Evolutionary conservation across 2,329 filamentous ascomycete genomes (phyloP).

Genomic region (Cladosporium sp.): DNA sequence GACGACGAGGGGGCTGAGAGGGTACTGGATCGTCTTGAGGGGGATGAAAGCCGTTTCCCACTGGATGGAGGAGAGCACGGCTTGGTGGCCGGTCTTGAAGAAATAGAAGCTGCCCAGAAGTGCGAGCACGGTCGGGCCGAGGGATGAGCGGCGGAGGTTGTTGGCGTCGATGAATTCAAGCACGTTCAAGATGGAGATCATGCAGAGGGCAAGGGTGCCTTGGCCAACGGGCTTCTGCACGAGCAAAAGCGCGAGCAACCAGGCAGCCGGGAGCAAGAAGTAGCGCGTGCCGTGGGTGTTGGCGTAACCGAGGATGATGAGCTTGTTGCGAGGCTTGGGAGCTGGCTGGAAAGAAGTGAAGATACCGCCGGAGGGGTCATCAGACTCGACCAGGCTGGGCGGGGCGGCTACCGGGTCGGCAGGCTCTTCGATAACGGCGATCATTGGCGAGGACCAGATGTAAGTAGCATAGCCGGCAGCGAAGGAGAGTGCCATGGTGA

Average conservation of each 20-base stretch:
- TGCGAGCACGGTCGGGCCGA: conserved; percentile 79
- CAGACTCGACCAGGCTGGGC: conserved; percentile 23
- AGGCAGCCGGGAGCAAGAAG: conserved; percentile 75
- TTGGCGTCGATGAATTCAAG: conserved; percentile 62
- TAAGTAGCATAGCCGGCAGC: conserved; percentile 85
- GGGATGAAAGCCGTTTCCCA: conserved; percentile 97
- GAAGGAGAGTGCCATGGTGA: conserved; percentile 73
- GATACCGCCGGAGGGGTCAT: conserved; percentile 27
- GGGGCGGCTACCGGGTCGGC: conserved; percentile 21
- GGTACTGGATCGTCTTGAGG: conserved; percentile 76
- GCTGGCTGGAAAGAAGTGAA: conserved; percentile 34
- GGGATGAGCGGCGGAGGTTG: conserved; percentile 59
- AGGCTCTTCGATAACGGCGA: conserved; percentile 57
- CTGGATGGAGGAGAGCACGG: conserved; percentile 79
- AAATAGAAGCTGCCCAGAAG: conserved; percentile 91
- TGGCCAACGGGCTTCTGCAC: conserved; percentile 94
- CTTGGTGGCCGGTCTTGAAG: conserved; percentile 98
- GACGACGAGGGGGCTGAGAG: conserved; percentile 81
- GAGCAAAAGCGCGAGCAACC: conserved; percentile 71
- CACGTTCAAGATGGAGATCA: conserved; percentile 83
- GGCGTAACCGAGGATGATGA: conserved; percentile 78
- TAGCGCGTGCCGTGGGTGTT: conserved; percentile 93
- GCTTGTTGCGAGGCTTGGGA: conserved; percentile 29
- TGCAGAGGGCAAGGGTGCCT: conserved; percentile 73
- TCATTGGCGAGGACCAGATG: conserved; percentile 77